These are phyloP conservation scores for Zymoseptoria passerinii DNA, from an alignment of 2,329 filamentous ascomycete species.

Conservation along the genomic window DNA sequence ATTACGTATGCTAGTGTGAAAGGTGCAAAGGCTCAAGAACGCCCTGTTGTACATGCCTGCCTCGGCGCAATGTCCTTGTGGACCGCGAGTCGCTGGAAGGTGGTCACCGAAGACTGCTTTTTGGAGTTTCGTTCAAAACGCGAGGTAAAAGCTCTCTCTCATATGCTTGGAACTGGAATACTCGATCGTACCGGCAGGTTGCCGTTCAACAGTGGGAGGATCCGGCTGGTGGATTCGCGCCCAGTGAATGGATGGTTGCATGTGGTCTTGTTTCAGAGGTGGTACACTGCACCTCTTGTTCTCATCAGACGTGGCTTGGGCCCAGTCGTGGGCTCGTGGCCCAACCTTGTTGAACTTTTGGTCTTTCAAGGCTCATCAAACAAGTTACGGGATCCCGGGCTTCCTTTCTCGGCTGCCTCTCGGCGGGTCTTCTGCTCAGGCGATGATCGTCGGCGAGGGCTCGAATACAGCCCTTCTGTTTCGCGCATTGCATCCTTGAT, in stretches of 20 bases:
- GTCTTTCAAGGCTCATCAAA: conserved; percentile 21
- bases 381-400: conserved; percentile 30
- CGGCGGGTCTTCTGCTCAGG: conserved; percentile 1
- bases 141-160: conserved; percentile 9
- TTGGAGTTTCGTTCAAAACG: conserved; percentile 7
- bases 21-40: conserved; percentile 1
- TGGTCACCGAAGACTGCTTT: conserved; percentile 8
- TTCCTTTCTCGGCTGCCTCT: conserved; percentile 13
- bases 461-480: conserved; percentile 41
- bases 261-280: conserved; percentile 1
- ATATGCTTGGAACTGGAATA: conserved; percentile 9
- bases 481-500: conserved; percentile 42
- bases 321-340: neutral
- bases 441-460: conserved; percentile 27
- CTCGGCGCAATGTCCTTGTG: conserved; percentile 5
- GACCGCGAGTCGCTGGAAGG: conserved; percentile 3
- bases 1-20: neutral
- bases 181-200: neutral
- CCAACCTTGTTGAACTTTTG: conserved; percentile 14
- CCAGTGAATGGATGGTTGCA: neutral
- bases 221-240: neutral
- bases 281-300: conserved; percentile 14
- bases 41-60: conserved; percentile 15
- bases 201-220: neutral
- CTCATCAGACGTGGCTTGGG: conserved; percentile 5